A percentile compares a stretch with the other conserved stretches of the same genome.
Evolutionary conservation across 208 protist species (phyloP).

Genomic region (Leishmania tarentolae): DNA sequence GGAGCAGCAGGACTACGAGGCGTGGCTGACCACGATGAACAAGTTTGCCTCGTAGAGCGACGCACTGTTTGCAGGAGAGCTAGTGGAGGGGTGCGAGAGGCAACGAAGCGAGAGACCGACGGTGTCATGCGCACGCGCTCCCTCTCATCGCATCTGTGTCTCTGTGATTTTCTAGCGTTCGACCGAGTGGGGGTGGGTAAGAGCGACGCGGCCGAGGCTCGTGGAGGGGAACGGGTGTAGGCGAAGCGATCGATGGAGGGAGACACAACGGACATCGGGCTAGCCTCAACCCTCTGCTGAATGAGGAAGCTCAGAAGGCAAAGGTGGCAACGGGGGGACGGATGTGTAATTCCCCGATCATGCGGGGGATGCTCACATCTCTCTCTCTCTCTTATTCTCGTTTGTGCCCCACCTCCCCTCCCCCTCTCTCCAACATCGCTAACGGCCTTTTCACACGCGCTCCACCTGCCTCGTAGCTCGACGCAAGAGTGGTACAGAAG

Average conservation of each 20-base stretch:
- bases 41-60: slow-evolving; percentile 63
- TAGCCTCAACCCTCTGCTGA: neutral
- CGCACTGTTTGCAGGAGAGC: too few species aligned
- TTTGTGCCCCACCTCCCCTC: too few species aligned
- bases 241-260: neutral
- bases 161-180: neutral
- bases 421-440: neutral
- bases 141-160: neutral
- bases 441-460: neutral
- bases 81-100: neutral
- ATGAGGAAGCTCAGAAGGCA: neutral
- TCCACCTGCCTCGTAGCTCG: neutral
- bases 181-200: neutral
- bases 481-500: neutral
- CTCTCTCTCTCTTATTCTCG: neutral
- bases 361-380: neutral
- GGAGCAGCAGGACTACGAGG: slow-evolving; percentile 93
- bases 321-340: neutral
- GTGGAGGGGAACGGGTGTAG: neutral
- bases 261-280: neutral
- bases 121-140: neutral
- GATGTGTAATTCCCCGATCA: neutral
- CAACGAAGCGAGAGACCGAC: neutral
- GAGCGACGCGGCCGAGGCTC: neutral
- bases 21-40: slow-evolving; percentile 79